phyloP scores from a whole-genome alignment of 2,329 filamentous ascomycete genomes.

The Trichoderma semiorbis region DNA sequence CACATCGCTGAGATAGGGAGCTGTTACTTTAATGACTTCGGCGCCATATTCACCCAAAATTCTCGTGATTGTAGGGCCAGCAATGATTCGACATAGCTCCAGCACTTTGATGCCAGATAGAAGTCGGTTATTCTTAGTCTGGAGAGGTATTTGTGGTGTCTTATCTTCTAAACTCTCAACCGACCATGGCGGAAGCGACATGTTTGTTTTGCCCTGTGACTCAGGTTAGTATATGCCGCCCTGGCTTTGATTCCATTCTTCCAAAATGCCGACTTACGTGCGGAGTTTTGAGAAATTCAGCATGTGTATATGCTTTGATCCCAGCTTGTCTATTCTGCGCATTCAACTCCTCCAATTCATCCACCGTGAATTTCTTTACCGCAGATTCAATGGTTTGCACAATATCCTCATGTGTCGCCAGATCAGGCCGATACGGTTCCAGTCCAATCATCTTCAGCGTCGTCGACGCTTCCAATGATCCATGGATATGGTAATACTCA shows the following conservation, averaged over 20 bases:
- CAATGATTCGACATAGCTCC: conserved; percentile 72
- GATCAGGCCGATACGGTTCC: conserved; percentile 56
- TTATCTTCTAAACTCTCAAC: conserved; percentile 48
- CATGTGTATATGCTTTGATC: conserved; percentile 55
- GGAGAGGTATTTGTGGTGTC: conserved; percentile 46
- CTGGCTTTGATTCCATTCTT: neutral
- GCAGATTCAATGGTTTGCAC: conserved; percentile 57
- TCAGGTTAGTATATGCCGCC: neutral
- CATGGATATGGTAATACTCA: conserved; percentile 74
- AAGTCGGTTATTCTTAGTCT: conserved; percentile 28
- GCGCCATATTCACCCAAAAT: conserved; percentile 74
- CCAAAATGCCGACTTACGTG: conserved; percentile 29
- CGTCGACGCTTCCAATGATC: conserved; percentile 67
- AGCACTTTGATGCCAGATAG: conserved; percentile 66
- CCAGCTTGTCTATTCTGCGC: conserved; percentile 55
- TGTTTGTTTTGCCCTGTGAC: conserved; percentile 44
- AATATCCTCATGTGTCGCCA: conserved; percentile 58
- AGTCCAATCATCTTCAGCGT: conserved; percentile 69
- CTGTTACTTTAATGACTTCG: conserved; percentile 69
- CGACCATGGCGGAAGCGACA: conserved; percentile 43
- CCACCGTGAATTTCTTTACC: conserved; percentile 51
- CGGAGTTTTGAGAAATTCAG: conserved; percentile 55
- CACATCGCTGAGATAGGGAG: conserved; percentile 64
- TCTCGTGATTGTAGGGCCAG: conserved; percentile 68
- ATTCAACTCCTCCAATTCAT: conserved; percentile 59